Evolutionary conservation across 805 yeast genomes (phyloP).

Genomic region (Metschnikowia sp.): DNA sequence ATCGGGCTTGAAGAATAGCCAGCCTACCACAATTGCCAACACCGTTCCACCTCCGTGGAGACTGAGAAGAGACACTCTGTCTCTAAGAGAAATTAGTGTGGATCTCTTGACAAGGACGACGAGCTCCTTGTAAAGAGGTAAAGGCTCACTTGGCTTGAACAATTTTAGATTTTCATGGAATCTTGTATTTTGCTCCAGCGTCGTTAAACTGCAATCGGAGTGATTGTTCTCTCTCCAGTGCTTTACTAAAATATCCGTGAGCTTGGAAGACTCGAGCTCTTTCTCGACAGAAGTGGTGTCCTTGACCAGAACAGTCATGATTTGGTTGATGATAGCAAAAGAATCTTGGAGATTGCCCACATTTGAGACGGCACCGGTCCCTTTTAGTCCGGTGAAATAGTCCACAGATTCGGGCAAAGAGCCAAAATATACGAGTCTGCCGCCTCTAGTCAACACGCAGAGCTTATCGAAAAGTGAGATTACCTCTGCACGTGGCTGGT

Average conservation of each 20-base stretch:
- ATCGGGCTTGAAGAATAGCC: constrained; percentile 70
- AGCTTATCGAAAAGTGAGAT: constrained; percentile 64
- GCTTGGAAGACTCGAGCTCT: constrained; percentile 11
- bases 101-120: constrained; percentile 34
- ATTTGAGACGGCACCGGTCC: constrained; percentile 8
- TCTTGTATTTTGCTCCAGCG: constrained; percentile 14
- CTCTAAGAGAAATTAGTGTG: constrained; percentile 32
- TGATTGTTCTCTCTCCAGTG: constrained; percentile 12
- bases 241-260: constrained; percentile 11
- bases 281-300: constrained; percentile 12
- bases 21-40: constrained; percentile 64
- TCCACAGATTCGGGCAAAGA: constrained; percentile 40
- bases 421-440: constrained; percentile 47
- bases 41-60: constrained; percentile 40
- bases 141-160: constrained; percentile 19
- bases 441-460: constrained; percentile 61
- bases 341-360: constrained; percentile 10
- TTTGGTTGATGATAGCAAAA: constrained; percentile 12
- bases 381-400: constrained; percentile 40
- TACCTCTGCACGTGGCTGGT: constrained; percentile 82
- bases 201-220: background rate
- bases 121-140: constrained; percentile 30
- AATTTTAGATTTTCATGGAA: constrained; percentile 18
- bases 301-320: constrained; percentile 19
- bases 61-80: constrained; percentile 29